Evolutionary conservation across 768 basidiomycete species (phyloP).

Genomic region (Kwoniella dendrophila): DNA sequence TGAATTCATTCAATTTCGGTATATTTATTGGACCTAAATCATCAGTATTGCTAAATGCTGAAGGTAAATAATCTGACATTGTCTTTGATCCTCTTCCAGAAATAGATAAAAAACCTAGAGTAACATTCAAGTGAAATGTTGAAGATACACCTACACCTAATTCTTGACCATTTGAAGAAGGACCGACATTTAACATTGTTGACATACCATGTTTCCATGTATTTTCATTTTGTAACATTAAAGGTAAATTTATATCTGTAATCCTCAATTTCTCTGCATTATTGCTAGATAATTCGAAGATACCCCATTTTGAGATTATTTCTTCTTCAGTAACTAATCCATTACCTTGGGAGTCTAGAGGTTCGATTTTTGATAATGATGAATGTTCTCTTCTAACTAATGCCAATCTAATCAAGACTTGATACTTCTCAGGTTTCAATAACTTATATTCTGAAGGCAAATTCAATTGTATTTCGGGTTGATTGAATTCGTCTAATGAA

Average conservation of each 20-base stretch:
- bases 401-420: constrained; percentile 39
- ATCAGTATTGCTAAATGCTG: neutral
- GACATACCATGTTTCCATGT: constrained; percentile 45
- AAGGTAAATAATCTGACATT: constrained; percentile 2
- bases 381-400: constrained; percentile 43
- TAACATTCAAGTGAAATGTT: constrained; percentile 42
- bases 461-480: constrained; percentile 5
- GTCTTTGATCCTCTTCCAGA: constrained; percentile 11
- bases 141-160: constrained; percentile 42
- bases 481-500: neutral
- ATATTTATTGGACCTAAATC: constrained; percentile 5
- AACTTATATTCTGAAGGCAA: neutral
- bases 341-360: constrained; percentile 28
- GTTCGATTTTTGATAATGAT: constrained; percentile 12
- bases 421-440: constrained; percentile 2
- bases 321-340: constrained; percentile 42
- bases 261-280: constrained; percentile 25
- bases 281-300: constrained; percentile 22
- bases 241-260: constrained; percentile 28
- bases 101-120: constrained; percentile 39
- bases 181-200: constrained; percentile 41
- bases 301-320: constrained; percentile 31
- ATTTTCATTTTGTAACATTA: constrained; percentile 18
- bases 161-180: constrained; percentile 7
- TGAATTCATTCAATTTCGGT: constrained; percentile 20